Conservation (phyloP, 176 grass and related monocot species). For the Urochloa ruziziensis region DNA sequence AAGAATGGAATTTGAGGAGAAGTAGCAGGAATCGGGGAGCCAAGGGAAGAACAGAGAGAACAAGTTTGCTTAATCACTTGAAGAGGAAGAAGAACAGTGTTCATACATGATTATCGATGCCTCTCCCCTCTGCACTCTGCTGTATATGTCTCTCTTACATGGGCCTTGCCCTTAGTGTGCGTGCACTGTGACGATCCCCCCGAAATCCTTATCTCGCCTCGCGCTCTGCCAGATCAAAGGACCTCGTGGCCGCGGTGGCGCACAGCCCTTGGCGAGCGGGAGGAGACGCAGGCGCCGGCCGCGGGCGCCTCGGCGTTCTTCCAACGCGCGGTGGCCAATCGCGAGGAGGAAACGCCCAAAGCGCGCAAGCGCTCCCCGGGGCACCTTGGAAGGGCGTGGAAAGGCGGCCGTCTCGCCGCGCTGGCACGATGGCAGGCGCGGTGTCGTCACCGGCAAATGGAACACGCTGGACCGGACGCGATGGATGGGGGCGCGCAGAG, state of each 20-base stretch:
- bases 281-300: too few species aligned
- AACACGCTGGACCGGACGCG: background rate
- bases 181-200: background rate
- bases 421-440: background rate
- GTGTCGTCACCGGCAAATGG: background rate
- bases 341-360: background rate
- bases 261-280: background rate
- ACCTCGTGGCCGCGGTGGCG: background rate
- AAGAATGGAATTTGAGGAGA: too few species aligned
- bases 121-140: too few species aligned
- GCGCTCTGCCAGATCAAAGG: background rate
- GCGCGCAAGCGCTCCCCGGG: background rate
- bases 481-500: background rate
- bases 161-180: too few species aligned
- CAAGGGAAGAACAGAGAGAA: too few species aligned
- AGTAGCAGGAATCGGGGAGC: too few species aligned
- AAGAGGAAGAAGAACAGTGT: too few species aligned
- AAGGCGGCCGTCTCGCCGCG: background rate
- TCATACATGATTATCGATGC: too few species aligned
- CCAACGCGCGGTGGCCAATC: too few species aligned
- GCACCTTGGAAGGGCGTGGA: background rate
- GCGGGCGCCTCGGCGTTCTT: too few species aligned
- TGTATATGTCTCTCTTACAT: too few species aligned
- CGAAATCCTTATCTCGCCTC: background rate
- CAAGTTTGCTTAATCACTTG: too few species aligned